These are phyloP conservation scores for Penicillium daleae DNA, from an alignment of 495 filamentous ascomycete genomes.

Conservation along the genomic window DNA sequence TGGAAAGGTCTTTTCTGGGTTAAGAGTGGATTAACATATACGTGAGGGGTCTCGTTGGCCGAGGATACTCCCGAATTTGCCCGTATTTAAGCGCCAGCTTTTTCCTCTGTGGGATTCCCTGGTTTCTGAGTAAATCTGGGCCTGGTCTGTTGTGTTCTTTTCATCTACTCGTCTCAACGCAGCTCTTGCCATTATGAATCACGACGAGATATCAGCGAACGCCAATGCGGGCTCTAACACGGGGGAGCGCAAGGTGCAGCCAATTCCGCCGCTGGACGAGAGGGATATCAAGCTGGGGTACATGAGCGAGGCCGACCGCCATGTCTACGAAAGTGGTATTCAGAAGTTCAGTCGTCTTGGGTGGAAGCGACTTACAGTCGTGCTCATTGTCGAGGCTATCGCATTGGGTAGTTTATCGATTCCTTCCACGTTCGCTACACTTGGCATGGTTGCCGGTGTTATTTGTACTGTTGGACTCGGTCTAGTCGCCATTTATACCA, in stretches of 20 bases:
- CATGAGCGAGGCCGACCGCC: constrained; percentile 1
- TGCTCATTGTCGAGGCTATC: not conserved
- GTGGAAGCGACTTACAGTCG: not conserved
- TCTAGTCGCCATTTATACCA: not conserved
- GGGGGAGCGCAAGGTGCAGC: not conserved
- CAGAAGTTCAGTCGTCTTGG: not conserved
- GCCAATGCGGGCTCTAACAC: not conserved
- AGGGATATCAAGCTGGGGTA: not conserved
- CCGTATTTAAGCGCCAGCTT: constrained; percentile 1
- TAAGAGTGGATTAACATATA: not conserved
- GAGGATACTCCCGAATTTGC: not conserved
- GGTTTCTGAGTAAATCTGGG: not conserved
- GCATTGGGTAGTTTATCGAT: not conserved
- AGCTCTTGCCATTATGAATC: not conserved
- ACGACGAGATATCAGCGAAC: constrained; percentile 1
- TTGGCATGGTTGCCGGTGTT: not conserved
- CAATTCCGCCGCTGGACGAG: not conserved
- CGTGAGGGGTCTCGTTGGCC: constrained; percentile 1
- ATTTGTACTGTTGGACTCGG: constrained; percentile 2
- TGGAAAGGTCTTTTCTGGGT: not conserved
- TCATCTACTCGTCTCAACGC: not conserved
- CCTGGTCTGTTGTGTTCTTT: not conserved
- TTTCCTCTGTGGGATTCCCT: not conserved
- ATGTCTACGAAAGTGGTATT: not conserved
- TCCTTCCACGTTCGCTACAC: not conserved